phyloP scores from a whole-genome alignment of 176 grass and related monocot species.

The Lolium perenne region DNA sequence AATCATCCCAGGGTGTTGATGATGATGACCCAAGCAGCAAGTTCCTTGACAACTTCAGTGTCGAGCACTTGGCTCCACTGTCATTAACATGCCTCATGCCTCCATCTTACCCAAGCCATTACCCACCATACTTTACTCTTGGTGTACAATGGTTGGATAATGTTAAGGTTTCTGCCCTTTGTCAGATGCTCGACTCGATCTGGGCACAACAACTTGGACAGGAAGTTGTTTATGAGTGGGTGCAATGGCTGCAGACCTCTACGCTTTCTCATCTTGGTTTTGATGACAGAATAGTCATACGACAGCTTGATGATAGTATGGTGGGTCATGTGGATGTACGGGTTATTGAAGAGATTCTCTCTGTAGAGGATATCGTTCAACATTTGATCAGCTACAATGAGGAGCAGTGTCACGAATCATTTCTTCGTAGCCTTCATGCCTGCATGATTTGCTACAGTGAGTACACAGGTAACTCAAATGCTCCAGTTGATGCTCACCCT shows the following conservation, averaged over 20 bases:
- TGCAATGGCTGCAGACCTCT: conserved; percentile 61
- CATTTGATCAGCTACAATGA: conserved; percentile 57
- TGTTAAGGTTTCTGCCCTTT: conserved; percentile 53
- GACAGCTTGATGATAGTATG: neutral
- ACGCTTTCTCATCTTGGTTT: conserved; percentile 57
- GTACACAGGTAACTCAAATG: conserved; percentile 36
- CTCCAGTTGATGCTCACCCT: neutral
- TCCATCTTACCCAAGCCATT: conserved; percentile 59
- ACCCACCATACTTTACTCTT: conserved; percentile 53
- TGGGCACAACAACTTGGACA: conserved; percentile 53
- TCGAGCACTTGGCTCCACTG: conserved; percentile 53
- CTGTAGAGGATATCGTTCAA: conserved; percentile 27
- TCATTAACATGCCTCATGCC: conserved; percentile 59
- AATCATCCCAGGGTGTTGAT: conserved; percentile 8
- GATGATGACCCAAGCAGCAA: neutral
- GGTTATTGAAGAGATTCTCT: conserved; percentile 31
- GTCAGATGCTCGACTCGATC: conserved; percentile 54
- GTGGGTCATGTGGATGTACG: conserved; percentile 33
- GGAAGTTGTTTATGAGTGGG: conserved; percentile 61
- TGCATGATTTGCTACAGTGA: conserved; percentile 62
- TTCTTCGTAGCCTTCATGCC: conserved; percentile 48
- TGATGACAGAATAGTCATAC: conserved; percentile 43
- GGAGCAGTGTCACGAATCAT: conserved; percentile 54
- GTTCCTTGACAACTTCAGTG: conserved; percentile 41
- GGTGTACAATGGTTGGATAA: conserved; percentile 53